These are phyloP conservation scores for Trametes hirsuta DNA, from an alignment of 1,284 basidiomycete species.

Conservation along the genomic window DNA sequence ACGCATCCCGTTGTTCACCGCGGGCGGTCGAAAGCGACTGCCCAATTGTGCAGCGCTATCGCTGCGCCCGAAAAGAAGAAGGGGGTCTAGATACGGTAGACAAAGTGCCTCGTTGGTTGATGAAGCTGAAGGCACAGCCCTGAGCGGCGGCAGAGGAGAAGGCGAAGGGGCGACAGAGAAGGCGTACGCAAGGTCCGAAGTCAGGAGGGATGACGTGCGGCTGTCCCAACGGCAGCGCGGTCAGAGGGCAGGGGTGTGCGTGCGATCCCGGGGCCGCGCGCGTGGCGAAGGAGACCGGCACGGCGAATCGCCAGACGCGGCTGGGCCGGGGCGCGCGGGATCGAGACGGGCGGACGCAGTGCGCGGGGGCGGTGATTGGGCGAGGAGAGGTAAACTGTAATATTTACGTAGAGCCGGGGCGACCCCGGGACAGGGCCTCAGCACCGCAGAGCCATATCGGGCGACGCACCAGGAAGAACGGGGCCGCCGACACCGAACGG, in stretches of 20 bases:
- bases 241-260: background rate
- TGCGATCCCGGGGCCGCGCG: background rate
- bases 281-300: background rate
- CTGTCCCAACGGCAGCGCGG: too few species aligned
- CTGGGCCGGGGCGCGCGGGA: constrained; percentile 6
- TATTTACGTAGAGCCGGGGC: constrained; percentile 20
- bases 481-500: background rate
- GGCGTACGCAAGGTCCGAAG: background rate
- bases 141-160: too few species aligned
- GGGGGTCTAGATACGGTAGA: too few species aligned
- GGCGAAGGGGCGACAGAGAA: too few species aligned
- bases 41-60: too few species aligned
- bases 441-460: constrained; percentile 11
- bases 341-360: constrained; percentile 6
- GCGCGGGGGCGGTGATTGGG: constrained; percentile 13
- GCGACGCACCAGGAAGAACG: background rate
- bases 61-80: too few species aligned
- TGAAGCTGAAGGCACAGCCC: too few species aligned
- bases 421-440: constrained; percentile 1
- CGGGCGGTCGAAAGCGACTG: too few species aligned
- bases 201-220: background rate
- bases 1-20: too few species aligned
- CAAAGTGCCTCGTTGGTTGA: too few species aligned
- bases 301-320: background rate
- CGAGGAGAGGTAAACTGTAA: constrained; percentile 22